Base-by-base conservation (phyloP, 2,329 filamentous ascomycete species). In the Hymenoscyphus repandus region DNA sequence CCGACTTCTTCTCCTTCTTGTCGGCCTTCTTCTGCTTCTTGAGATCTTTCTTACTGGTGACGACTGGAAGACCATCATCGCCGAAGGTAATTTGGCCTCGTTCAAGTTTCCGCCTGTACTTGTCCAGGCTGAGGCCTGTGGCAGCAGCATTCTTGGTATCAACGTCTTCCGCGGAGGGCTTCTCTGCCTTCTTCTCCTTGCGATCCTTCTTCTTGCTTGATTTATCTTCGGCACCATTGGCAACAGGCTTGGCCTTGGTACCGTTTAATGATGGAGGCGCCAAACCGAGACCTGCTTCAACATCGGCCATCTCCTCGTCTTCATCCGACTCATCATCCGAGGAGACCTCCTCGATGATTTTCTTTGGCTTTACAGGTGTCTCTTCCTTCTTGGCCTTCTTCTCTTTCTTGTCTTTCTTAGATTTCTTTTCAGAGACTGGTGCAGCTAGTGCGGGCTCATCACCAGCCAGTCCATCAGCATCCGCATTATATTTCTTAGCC, bases 401-500 rank as follows among this genome's bases (percentile, higher is more conserved):
- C 62, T 71, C 73, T 71, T 74, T 76, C 67, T 78, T 77, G 36
- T 74, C 70, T 68, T 65, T 65, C 60, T 69, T 69, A 36, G 70
- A 66, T 51, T 72, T 71, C 70, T 73, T 78, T 62, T 71, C 70
- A 62, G 63, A 66, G 43, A 66, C 65, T 22, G 70, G 62, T 44
- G 71, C 70, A 58, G 68, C 66, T 27, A 73, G 77, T 36, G 84
- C 78, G 12, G 80, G 77, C 60, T 86, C 85, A 62, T 88, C 80
- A 43, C 80, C 82, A 53, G 76, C 76, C 45, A 96, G 74, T 57
- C 90, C 92, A 70, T 99, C 93, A 48, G 90, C 93, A 66, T 97
- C 91, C 44, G 82, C 79, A 70, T 97, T 97, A 78, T 99, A 99
- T 72, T 92, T 93, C 67, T 89, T 81, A 10, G 88, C 87, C 70